phyloP scores from a whole-genome alignment of 805 yeast genomes.

The Tetrapisispora arboricola region DNA sequence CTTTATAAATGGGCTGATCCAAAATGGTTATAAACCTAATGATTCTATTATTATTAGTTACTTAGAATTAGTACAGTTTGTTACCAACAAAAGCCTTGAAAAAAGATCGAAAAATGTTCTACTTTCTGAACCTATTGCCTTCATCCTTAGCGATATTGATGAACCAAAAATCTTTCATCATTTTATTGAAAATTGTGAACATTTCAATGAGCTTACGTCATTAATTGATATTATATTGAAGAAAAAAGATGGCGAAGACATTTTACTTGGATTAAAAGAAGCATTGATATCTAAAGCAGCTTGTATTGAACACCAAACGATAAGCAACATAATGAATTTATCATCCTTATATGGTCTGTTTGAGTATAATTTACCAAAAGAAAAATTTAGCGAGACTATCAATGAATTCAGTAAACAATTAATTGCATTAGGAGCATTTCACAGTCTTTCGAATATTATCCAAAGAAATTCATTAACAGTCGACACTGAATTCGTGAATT shows the following conservation, averaged over 20 bases:
- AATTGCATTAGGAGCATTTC: not conserved
- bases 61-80: slow-evolving; percentile 8
- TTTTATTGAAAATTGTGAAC: slow-evolving; percentile 17
- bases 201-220: slow-evolving; percentile 13
- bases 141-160: slow-evolving; percentile 11
- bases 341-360: not conserved
- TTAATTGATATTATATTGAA: slow-evolving; percentile 10
- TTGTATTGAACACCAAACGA: not conserved
- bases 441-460: not conserved
- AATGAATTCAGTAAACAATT: not conserved
- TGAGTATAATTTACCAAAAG: not conserved
- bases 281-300: not conserved
- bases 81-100: not conserved
- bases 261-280: slow-evolving; percentile 2
- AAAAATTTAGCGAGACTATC: no score
- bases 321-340: not conserved
- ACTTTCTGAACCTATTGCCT: slow-evolving; percentile 15
- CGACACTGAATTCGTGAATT: not conserved
- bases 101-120: slow-evolving; percentile 5
- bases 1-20: slow-evolving; percentile 9
- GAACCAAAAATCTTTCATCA: slow-evolving; percentile 8
- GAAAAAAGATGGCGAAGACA: slow-evolving; percentile 7
- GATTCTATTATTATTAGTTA: slow-evolving; percentile 9
- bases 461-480: not conserved
- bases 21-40: slow-evolving; percentile 9